phyloP scores from a whole-genome alignment of 1,284 basidiomycete species.

The Anthracocystis walkeri region DNA sequence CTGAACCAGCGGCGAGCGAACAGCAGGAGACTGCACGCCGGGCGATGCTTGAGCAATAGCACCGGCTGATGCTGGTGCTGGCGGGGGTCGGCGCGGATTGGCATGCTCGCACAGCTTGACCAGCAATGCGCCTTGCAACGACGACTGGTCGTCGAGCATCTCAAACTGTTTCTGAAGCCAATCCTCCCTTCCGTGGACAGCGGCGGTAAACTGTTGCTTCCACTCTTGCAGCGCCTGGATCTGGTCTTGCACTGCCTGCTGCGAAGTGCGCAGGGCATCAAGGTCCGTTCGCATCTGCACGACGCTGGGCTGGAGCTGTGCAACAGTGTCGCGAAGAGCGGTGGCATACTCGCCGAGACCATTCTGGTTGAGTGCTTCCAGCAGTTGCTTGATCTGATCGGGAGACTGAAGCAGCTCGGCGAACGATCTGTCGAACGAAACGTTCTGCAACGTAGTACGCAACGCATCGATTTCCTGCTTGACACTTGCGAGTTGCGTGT shows the following conservation, averaged over 20 bases:
- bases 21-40: background rate
- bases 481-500: slow-evolving; percentile 1
- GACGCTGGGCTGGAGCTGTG: slow-evolving; percentile 1
- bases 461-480: slow-evolving; percentile 4
- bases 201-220: slow-evolving; percentile 5
- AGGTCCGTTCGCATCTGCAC: slow-evolving; percentile 2
- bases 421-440: background rate
- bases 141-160: slow-evolving; percentile 35
- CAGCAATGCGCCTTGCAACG: slow-evolving; percentile 46
- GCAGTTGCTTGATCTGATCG: slow-evolving; percentile 19
- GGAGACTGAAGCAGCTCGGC: slow-evolving; percentile 18
- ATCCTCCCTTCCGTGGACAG: slow-evolving; percentile 1
- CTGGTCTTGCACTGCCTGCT: slow-evolving; percentile 2
- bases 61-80: background rate
- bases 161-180: slow-evolving; percentile 21
- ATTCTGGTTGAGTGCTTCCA: slow-evolving; percentile 8
- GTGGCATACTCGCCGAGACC: background rate
- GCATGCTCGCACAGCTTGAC: slow-evolving; percentile 39
- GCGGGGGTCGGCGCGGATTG: slow-evolving; percentile 27
- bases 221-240: slow-evolving; percentile 10
- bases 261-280: background rate
- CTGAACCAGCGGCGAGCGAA: slow-evolving; percentile 4
- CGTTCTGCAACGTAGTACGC: background rate
- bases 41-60: background rate
- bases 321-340: background rate